phyloP scores from a whole-genome alignment of 148 eudicot genomes.

The Cornus suecica region DNA sequence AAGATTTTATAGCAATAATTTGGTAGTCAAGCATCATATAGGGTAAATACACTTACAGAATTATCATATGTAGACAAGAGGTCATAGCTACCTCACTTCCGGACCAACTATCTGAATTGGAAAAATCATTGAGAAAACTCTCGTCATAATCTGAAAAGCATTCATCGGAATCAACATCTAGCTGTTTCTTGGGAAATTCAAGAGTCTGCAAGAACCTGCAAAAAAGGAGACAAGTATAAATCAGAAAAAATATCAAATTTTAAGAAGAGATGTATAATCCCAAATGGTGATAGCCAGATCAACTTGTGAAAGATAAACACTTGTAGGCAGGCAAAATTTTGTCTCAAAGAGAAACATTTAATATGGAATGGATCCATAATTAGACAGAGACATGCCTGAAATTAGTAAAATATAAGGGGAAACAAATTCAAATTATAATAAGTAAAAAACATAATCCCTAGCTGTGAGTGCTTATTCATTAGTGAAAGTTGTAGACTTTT shows the following conservation, averaged over 20 bases:
- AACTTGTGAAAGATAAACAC: constrained; percentile 5
- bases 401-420: no score
- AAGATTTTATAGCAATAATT: no score
- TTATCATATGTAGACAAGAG: neutral
- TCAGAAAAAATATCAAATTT: neutral
- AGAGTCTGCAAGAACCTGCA: constrained; percentile 49
- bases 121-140: constrained; percentile 36
- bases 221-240: constrained; percentile 5
- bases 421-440: no score
- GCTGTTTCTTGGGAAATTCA: constrained; percentile 26
- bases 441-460: no score
- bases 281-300: neutral
- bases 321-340: neutral
- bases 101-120: constrained; percentile 52
- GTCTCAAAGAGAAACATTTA: neutral
- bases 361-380: neutral
- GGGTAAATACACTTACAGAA: no score
- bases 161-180: constrained; percentile 37
- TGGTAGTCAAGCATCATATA: no score
- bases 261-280: neutral
- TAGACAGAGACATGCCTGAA: neutral
- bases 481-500: no score
- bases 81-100: constrained; percentile 43
- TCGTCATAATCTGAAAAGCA: constrained; percentile 70
- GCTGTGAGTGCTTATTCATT: no score